Evolutionary conservation across 106 monocot species (phyloP).

Genomic region (Chionographis japonica): DNA sequence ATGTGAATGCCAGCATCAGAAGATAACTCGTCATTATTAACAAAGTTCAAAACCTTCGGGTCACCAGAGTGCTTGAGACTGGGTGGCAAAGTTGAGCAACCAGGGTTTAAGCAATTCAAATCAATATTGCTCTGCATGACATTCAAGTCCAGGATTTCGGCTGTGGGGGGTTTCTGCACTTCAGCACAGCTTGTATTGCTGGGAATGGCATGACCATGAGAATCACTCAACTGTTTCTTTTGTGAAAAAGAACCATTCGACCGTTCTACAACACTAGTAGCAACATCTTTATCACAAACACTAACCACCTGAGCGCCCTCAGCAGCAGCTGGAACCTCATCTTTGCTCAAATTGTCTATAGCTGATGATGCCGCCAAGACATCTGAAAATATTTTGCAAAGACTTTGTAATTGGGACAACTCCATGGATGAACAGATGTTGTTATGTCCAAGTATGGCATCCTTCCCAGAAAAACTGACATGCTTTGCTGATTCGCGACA

Average conservation of each 20-base stretch:
- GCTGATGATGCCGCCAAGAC: conserved; percentile 43
- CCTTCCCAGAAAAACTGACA: conserved; percentile 37
- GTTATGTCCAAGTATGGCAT: conserved; percentile 21
- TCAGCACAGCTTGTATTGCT: conserved; percentile 4
- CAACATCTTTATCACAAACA: conserved; percentile 6
- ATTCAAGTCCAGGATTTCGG: conserved; percentile 25
- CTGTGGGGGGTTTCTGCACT: conserved; percentile 7
- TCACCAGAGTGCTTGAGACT: conserved; percentile 7
- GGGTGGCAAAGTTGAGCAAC: conserved; percentile 6
- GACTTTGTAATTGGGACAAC: conserved; percentile 37
- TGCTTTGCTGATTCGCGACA: conserved; percentile 19
- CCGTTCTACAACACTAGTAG: conserved; percentile 1
- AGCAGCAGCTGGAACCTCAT: conserved; percentile 5
- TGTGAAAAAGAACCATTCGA: conserved; percentile 1
- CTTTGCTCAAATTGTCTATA: conserved; percentile 7
- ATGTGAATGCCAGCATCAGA: conserved; percentile 13
- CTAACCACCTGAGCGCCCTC: conserved; percentile 6
- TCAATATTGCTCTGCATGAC: conserved; percentile 8
- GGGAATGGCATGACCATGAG: conserved; percentile 8
- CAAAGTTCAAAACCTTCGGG: background rate
- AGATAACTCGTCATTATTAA: background rate
- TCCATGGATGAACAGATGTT: conserved; percentile 20
- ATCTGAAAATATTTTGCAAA: conserved; percentile 51
- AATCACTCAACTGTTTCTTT: conserved; percentile 12
- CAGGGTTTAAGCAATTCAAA: background rate